Conservation (phyloP, 1,139 yeast species). For the Wickerhamomyces sp. region DNA sequence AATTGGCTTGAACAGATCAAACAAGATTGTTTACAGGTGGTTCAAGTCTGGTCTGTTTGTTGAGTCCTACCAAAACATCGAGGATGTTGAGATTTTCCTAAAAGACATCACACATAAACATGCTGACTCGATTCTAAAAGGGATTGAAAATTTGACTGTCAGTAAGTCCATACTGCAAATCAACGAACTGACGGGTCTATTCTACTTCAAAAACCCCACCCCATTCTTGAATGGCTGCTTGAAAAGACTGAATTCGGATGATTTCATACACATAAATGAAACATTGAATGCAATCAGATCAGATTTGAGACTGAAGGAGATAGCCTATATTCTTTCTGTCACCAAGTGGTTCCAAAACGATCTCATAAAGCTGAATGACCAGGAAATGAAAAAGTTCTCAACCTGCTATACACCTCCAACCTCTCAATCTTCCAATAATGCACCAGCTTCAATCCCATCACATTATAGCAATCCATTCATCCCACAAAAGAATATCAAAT, state of each 20-base stretch:
- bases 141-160: conserved; percentile 24
- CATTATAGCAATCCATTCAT: conserved; percentile 24
- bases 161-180: conserved; percentile 19
- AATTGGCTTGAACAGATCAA: conserved; percentile 54
- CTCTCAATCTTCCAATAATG: background rate
- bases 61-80: conserved; percentile 26
- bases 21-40: conserved; percentile 63
- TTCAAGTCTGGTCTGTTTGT: conserved; percentile 49
- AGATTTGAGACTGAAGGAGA: conserved; percentile 51
- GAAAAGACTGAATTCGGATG: conserved; percentile 34
- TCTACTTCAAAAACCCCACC: conserved; percentile 44
- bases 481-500: conserved; percentile 32
- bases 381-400: conserved; percentile 21
- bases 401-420: conserved; percentile 1
- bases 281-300: conserved; percentile 31
- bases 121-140: conserved; percentile 30
- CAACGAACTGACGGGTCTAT: conserved; percentile 33
- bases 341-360: conserved; percentile 66
- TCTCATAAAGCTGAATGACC: conserved; percentile 40
- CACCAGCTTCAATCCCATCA: conserved; percentile 6
- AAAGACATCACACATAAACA: conserved; percentile 30
- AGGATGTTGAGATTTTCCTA: conserved; percentile 25
- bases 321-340: conserved; percentile 48
- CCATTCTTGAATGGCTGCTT: conserved; percentile 34
- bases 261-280: conserved; percentile 25